Percentiles rank a stretch among this genome's conserved stretches.
These are phyloP conservation scores for Peniophora sp. DNA, from an alignment of 1,284 basidiomycete genomes.

Conservation along the genomic window DNA sequence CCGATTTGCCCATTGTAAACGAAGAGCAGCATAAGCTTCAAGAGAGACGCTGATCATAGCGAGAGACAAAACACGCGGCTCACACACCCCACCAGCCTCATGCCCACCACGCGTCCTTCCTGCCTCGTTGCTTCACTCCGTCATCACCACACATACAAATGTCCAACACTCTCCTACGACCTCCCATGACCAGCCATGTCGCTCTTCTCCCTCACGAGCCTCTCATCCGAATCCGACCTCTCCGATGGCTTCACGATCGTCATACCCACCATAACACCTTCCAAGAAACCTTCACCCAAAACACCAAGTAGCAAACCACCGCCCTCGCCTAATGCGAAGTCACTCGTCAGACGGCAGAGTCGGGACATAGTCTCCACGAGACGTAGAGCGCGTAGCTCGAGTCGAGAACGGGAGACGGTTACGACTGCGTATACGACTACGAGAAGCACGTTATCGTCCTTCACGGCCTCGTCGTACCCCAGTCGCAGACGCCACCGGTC, in stretches of 20 bases:
- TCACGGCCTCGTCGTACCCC: not conserved
- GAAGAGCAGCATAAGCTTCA: too few species aligned
- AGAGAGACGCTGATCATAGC: too few species aligned
- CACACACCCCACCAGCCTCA: too few species aligned
- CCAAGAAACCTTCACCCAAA: not conserved
- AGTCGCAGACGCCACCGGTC: not conserved
- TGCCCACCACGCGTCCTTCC: too few species aligned
- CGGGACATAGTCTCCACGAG: not conserved
- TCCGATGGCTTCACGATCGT: not conserved
- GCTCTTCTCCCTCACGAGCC: constrained; percentile 12
- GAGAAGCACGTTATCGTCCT: not conserved
- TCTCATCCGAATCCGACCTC: constrained; percentile 12
- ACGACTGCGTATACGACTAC: not conserved
- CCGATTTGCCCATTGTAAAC: too few species aligned
- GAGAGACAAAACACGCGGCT: not conserved
- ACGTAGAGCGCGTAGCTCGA: not conserved
- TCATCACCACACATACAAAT: too few species aligned
- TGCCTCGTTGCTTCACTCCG: too few species aligned
- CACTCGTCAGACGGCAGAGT: not conserved
- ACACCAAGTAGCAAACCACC: not conserved
- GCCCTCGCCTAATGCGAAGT: not conserved
- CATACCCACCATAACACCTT: not conserved
- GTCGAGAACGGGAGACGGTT: not conserved
- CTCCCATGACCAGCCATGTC: constrained; percentile 6
- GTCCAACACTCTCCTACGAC: too few species aligned